phyloP scores from a whole-genome alignment of 768 basidiomycete genomes.

The Holtermanniella nyarrowii region DNA sequence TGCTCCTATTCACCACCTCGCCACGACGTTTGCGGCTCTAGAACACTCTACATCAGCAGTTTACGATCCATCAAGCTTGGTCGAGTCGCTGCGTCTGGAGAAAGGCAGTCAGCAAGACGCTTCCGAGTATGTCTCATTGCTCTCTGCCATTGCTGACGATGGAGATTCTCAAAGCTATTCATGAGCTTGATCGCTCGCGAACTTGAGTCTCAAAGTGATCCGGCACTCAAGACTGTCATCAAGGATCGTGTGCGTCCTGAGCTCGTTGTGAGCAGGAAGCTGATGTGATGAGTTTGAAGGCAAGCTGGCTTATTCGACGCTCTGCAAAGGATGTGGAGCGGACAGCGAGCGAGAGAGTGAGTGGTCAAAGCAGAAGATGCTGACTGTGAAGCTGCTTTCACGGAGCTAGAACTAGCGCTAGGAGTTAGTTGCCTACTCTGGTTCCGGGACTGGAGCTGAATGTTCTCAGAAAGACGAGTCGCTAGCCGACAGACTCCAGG shows the following conservation, averaged over 20 bases:
- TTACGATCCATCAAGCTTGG: slow-evolving; percentile 74
- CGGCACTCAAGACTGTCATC: slow-evolving; percentile 57
- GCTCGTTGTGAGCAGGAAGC: not conserved
- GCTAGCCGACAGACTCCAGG: slow-evolving; percentile 63
- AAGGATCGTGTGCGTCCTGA: slow-evolving; percentile 54
- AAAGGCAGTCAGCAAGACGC: slow-evolving; percentile 91
- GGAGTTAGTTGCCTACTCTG: slow-evolving; percentile 45
- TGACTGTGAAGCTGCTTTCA: slow-evolving; percentile 45
- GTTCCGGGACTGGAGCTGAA: too few relatives aligned
- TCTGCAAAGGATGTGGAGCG: slow-evolving; percentile 59
- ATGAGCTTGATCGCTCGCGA: slow-evolving; percentile 78
- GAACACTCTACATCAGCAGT: slow-evolving; percentile 60
- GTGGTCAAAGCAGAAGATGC: not conserved
- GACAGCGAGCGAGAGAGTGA: slow-evolving; percentile 50
- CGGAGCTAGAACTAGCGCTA: slow-evolving; percentile 80
- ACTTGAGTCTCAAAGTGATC: slow-evolving; percentile 67
- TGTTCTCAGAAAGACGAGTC: slow-evolving; percentile 5
- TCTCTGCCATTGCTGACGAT: slow-evolving; percentile 5
- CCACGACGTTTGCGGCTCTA: slow-evolving; percentile 60
- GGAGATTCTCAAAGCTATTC: slow-evolving; percentile 93
- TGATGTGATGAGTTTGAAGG: slow-evolving; percentile 67
- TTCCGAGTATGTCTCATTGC: slow-evolving; percentile 59
- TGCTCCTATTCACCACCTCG: slow-evolving; percentile 43
- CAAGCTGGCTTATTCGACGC: slow-evolving; percentile 65
- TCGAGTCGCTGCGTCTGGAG: slow-evolving; percentile 70